Base-by-base conservation (phyloP, 768 basidiomycete species). In the Tephrocybe sp. region DNA sequence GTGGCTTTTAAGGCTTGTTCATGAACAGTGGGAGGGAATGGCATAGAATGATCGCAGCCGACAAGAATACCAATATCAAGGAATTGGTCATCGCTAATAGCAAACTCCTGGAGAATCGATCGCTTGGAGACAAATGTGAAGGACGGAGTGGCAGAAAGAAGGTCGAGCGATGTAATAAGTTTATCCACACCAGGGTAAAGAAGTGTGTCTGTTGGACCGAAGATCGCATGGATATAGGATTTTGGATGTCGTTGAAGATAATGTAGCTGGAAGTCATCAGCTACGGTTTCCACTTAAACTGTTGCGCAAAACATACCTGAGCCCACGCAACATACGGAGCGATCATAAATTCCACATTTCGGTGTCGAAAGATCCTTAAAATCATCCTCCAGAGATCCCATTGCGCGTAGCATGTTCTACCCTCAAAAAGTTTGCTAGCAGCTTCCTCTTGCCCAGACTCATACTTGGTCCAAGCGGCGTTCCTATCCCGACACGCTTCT, bases 341-440 rank as follows among this genome's bases (percentile, higher is more conserved):
- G 52, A 98, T 85, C 41, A 98, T 79, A 65, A 94, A 98, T 71
- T 98, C 96, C 52, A 97, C 94, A 59, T 91, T 91, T 39, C 96
- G 78, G 70, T 98, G 90, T 65, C 92, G 84, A 69, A 98, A 97
- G 45, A 95, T 88, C 52, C 95, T 78, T 60, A 97, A 72, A 6
- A 98, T 85, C 74, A 91, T 82, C 64, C 94, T 83, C 86, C 96
- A 90, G n/a, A 98, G 76, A 69, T 98, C 96, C 84, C 87, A 91
- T 61, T 92, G 90, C 41, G 78, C 73, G 49, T 90, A 74, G 42
- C 80, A 77, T 58, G 78, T 84, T 39, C 90, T 74, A 1, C 83
- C 80, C 54, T 92, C 91, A 52, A 98, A 93, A 38, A 93, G 70
- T 64, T 82, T 84, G 42, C 89, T 87, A 22, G 96, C 92, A 2